Conservation (phyloP, 352 stramenopile species). For the Phytophthora fragariaefolia region DNA sequence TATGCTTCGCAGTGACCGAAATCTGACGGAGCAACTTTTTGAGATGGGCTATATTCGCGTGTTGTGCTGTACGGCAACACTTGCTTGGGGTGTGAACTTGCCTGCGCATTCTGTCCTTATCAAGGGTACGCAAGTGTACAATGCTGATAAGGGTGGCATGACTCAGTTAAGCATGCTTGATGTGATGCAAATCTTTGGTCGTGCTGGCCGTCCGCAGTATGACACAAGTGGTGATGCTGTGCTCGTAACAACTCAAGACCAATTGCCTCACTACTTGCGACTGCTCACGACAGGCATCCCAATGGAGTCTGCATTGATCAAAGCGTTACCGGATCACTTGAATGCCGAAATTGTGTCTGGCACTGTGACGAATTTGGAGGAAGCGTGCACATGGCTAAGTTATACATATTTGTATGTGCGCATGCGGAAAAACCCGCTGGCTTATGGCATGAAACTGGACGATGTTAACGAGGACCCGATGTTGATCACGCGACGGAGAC, state of each 20-base stretch:
- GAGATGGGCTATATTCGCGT: constrained; percentile 96
- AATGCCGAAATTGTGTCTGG: constrained; percentile 99
- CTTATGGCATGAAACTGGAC: constrained; percentile 97
- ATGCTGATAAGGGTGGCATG: constrained; percentile 98
- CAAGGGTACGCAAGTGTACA: constrained; percentile 99
- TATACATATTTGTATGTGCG: constrained; percentile 99
- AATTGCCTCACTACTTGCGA: constrained; percentile 94
- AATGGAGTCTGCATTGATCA: constrained; percentile 99
- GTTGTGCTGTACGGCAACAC: constrained; percentile 98
- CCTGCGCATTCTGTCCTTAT: constrained; percentile 99
- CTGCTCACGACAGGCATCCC: constrained; percentile 96
- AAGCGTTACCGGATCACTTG: constrained; percentile 98
- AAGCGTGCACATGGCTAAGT: constrained; percentile 97
- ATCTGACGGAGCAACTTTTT: constrained; percentile 98
- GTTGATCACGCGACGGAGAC: constrained; percentile 70
- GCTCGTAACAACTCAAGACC: constrained; percentile 97
- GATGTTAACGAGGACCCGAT: constrained; percentile 93
- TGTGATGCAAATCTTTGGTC: constrained; percentile 99
- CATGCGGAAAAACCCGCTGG: constrained; percentile 98
- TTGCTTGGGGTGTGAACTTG: constrained; percentile 99
- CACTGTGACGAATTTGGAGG: constrained; percentile 97
- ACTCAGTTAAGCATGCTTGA: constrained; percentile 98
- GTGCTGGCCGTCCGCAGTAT: constrained; percentile 98
- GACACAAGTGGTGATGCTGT: constrained; percentile 98
- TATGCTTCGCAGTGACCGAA: constrained; percentile 95